Conservation (phyloP, 2,329 filamentous ascomycete species). For the Leptographium procerum region DNA sequence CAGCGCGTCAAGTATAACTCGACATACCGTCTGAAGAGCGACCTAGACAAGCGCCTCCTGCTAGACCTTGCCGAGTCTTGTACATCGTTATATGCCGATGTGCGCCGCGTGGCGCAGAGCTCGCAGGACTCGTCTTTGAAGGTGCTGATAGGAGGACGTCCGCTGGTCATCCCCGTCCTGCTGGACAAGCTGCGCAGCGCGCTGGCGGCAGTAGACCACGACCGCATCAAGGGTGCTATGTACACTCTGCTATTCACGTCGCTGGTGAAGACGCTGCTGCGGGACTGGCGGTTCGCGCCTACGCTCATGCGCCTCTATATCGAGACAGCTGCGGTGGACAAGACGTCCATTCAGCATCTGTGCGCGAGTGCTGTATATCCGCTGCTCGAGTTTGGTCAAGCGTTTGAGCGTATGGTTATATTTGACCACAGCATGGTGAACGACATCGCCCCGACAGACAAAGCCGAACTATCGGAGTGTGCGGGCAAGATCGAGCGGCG, state of each 20-base stretch:
- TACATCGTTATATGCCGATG: slow-evolving; percentile 86
- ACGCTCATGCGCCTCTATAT: slow-evolving; percentile 85
- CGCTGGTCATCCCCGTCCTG: slow-evolving; percentile 81
- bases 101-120: slow-evolving; percentile 84
- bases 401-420: slow-evolving; percentile 76
- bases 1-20: slow-evolving; percentile 92
- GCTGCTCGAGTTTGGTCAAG: slow-evolving; percentile 83
- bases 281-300: slow-evolving; percentile 92
- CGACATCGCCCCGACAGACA: slow-evolving; percentile 50
- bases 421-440: slow-evolving; percentile 61
- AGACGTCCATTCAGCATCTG: slow-evolving; percentile 85
- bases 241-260: slow-evolving; percentile 86
- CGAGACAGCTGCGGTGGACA: slow-evolving; percentile 78
- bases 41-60: slow-evolving; percentile 76
- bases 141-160: slow-evolving; percentile 75
- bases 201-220: slow-evolving; percentile 69
- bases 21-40: slow-evolving; percentile 73
- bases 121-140: slow-evolving; percentile 91
- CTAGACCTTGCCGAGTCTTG: slow-evolving; percentile 83
- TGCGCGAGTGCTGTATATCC: slow-evolving; percentile 72
- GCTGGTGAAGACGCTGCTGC: slow-evolving; percentile 72
- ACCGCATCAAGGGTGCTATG: slow-evolving; percentile 88
- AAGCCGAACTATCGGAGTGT: slow-evolving; percentile 40
- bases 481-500: slow-evolving; percentile 50
- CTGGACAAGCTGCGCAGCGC: slow-evolving; percentile 68